Conservation (phyloP, 257 asterid genomes). For the Salvia miltiorrhiza region DNA sequence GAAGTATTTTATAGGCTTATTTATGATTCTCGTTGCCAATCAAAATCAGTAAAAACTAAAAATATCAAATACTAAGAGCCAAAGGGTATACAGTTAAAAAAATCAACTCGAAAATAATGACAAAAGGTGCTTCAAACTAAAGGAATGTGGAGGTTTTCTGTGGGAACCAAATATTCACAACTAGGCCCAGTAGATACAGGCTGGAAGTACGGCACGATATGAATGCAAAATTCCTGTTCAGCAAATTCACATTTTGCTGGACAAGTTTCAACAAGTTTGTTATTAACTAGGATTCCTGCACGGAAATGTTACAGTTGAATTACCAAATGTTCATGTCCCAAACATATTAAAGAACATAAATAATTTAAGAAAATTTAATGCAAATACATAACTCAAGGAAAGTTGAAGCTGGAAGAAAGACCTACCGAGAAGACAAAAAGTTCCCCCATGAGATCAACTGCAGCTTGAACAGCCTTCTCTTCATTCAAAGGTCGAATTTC, state of each 20-base stretch:
- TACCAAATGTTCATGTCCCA: slow-evolving; percentile 1
- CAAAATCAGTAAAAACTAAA: background rate
- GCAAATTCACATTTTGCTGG: background rate
- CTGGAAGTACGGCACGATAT: background rate
- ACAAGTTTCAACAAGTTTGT: background rate
- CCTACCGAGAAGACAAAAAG: slow-evolving; percentile 81
- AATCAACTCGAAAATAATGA: background rate
- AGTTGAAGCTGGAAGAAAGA: slow-evolving; percentile 21
- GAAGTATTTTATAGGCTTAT: background rate
- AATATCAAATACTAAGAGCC: background rate
- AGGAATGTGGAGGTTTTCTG: background rate
- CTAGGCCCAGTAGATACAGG: background rate
- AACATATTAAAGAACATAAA: background rate
- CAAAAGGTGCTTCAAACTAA: background rate
- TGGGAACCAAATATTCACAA: background rate
- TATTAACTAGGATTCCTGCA: background rate
- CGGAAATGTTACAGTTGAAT: background rate
- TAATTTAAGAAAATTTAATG: background rate
- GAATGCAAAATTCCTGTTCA: background rate
- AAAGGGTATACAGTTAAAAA: no score
- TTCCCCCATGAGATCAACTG: slow-evolving; percentile 92
- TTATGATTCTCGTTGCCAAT: background rate
- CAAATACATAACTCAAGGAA: slow-evolving; percentile 2
- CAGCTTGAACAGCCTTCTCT: slow-evolving; percentile 96
- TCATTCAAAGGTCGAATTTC: slow-evolving; percentile 92